Evolutionary conservation across 352 stramenopile species (phyloP).

Genomic region (Globisporangium mamillatum): DNA sequence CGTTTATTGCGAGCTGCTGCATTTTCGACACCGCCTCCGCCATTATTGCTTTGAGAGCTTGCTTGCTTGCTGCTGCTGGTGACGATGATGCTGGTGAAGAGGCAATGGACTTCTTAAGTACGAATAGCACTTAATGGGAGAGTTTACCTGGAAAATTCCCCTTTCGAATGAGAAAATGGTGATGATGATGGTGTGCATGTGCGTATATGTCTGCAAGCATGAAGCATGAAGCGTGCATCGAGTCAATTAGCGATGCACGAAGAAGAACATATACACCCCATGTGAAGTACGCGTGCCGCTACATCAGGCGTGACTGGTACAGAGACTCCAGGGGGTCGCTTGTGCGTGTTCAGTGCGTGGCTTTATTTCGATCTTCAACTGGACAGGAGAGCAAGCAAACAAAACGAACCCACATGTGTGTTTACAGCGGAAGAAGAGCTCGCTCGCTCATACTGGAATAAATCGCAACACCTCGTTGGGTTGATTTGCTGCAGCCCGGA

Average conservation of each 20-base stretch:
- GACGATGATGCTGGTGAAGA: not conserved
- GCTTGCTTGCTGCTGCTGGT: not conserved
- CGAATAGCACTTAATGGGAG: not conserved
- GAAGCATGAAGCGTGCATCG: not conserved
- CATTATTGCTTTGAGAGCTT: not conserved
- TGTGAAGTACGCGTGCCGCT: not conserved
- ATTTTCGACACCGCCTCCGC: not conserved
- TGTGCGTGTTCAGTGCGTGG: not conserved
- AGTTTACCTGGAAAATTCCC: not conserved
- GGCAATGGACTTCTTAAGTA: not conserved
- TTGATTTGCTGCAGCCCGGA: not conserved
- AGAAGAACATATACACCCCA: not conserved
- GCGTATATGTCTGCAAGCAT: not conserved
- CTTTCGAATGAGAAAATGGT: not conserved
- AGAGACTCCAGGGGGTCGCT: not conserved
- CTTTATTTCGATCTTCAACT: slow-evolving; percentile 1
- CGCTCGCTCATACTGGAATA: not conserved
- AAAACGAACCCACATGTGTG: slow-evolving; percentile 5
- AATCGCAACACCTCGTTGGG: not conserved
- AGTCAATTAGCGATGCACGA: not conserved
- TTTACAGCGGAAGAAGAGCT: not conserved
- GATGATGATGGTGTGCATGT: not conserved
- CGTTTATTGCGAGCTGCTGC: slow-evolving; percentile 6
- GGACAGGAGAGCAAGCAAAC: slow-evolving; percentile 1
- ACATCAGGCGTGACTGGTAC: not conserved